These are phyloP conservation scores for Santalum album DNA, from an alignment of 164 flowering plant species.

Conservation along the genomic window DNA sequence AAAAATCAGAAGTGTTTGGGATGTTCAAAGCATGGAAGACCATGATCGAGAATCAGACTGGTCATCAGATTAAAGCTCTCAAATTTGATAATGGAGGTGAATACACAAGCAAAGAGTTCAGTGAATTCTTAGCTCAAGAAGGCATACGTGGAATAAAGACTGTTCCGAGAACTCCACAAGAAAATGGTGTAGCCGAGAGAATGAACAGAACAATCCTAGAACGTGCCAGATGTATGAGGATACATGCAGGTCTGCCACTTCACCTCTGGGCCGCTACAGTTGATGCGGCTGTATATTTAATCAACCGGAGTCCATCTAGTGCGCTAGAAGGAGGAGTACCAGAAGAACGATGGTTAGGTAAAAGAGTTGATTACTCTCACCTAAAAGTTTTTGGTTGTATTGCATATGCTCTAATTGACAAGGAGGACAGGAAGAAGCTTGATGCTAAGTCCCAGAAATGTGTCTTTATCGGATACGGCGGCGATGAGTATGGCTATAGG, in stretches of 20 bases:
- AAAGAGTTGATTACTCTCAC: neutral
- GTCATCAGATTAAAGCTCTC: neutral
- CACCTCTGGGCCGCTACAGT: neutral
- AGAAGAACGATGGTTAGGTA: neutral
- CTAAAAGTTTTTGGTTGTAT: neutral
- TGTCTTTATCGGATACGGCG: neutral
- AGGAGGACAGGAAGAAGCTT: neutral
- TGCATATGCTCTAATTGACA: neutral
- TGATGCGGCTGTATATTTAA: neutral
- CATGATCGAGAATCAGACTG: conserved; percentile 2
- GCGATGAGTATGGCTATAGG: neutral
- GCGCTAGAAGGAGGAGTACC: neutral
- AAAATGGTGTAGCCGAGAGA: conserved; percentile 9
- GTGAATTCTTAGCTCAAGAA: neutral
- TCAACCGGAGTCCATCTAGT: neutral
- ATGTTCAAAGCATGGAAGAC: neutral
- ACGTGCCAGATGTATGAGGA: conserved; percentile 5
- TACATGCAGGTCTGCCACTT: neutral
- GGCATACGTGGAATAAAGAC: neutral
- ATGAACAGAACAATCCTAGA: conserved; percentile 8
- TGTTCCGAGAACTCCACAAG: conserved; percentile 1
- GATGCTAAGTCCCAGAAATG: conserved; percentile 4
- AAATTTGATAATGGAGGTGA: conserved; percentile 1
- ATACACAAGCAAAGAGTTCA: neutral
- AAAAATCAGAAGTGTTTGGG: neutral